phyloP scores from a whole-genome alignment of 306 rosid genomes.

The Cyamopsis tetragonoloba region DNA sequence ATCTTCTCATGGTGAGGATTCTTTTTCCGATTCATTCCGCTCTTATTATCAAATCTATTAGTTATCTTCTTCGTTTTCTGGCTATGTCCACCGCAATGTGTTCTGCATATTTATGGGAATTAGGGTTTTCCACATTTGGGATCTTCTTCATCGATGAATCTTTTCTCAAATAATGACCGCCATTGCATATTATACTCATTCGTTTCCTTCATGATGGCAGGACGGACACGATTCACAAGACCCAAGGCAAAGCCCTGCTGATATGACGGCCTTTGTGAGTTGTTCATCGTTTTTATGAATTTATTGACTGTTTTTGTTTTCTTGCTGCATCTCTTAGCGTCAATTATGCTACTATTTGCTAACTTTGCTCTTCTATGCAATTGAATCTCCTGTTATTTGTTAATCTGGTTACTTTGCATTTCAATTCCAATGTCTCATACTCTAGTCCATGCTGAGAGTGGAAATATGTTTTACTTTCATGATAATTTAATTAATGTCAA shows the following conservation, averaged over 20 bases:
- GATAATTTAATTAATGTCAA: background rate
- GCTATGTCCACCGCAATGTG: background rate
- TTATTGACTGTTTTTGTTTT: background rate
- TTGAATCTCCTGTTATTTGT: background rate
- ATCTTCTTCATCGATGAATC: background rate
- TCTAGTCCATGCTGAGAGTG: background rate
- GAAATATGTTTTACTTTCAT: background rate
- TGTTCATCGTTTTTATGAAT: background rate
- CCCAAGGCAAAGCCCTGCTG: conserved; percentile 84
- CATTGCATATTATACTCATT: background rate
- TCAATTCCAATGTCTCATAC: background rate
- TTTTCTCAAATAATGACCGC: background rate
- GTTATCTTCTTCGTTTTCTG: background rate
- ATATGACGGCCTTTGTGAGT: conserved; percentile 94
- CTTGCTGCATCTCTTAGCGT: background rate
- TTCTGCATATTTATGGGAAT: background rate
- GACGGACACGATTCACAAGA: conserved; percentile 82
- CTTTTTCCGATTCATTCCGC: background rate
- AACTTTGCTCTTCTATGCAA: background rate
- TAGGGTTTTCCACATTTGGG: conserved; percentile 38
- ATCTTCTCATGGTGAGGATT: conserved; percentile 33
- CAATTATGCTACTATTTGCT: background rate
- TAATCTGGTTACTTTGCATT: background rate
- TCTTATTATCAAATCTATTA: background rate
- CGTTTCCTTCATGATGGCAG: conserved; percentile 34